Conservation (phyloP, 176 grass and related monocot genomes). For the Carex kokanica region DNA sequence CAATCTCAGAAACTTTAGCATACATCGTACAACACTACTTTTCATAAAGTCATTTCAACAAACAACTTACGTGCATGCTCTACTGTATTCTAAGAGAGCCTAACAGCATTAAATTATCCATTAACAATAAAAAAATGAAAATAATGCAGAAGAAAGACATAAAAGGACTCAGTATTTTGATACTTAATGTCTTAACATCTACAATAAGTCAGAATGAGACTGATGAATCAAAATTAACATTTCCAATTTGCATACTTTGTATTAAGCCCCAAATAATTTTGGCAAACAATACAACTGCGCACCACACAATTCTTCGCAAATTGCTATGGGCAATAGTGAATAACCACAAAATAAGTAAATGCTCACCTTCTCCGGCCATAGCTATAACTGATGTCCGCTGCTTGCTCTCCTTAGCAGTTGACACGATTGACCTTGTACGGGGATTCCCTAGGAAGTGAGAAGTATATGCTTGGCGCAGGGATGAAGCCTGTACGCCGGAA, state of each 20-base stretch:
- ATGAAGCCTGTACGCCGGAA: constrained; percentile 38
- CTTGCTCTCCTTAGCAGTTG: constrained; percentile 24
- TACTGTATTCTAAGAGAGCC: background rate
- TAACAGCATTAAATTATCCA: background rate
- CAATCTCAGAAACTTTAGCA: background rate
- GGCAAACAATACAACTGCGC: background rate
- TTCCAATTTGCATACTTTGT: background rate
- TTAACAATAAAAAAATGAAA: background rate
- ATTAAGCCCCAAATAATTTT: background rate
- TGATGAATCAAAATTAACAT: background rate
- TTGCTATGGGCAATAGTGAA: background rate
- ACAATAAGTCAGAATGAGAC: background rate
- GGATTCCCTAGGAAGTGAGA: constrained; percentile 33
- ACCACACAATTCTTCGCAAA: background rate
- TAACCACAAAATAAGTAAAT: background rate
- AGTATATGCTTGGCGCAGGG: constrained; percentile 25
- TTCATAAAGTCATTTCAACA: constrained; percentile 34
- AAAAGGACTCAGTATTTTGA: background rate
- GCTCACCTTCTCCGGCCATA: constrained; percentile 70
- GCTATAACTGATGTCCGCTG: constrained; percentile 55
- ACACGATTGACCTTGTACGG: constrained; percentile 17
- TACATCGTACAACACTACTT: background rate
- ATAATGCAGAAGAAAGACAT: background rate
- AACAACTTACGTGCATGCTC: constrained; percentile 22
- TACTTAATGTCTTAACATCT: background rate